These are phyloP conservation scores for Pluteus cervinus DNA, from an alignment of 768 basidiomycete genomes.

Conservation along the genomic window DNA sequence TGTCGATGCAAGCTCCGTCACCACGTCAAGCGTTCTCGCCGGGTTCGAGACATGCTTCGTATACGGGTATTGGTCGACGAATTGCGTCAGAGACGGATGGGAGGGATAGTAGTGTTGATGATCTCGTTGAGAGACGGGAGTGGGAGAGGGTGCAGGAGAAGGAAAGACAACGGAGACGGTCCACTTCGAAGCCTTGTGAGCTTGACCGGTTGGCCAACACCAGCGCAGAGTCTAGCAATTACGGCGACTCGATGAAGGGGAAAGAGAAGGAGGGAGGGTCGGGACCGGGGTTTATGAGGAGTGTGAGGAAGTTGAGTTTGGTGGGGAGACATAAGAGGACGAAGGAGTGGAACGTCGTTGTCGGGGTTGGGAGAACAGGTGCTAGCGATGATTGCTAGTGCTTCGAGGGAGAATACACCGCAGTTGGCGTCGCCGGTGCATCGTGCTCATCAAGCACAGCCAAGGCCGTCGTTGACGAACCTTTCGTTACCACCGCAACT, in stretches of 20 bases:
- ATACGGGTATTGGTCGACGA: slow-evolving; percentile 18
- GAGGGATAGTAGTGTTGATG: too few species aligned
- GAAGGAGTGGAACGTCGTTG: slow-evolving; percentile 32
- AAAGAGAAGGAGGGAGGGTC: slow-evolving; percentile 14
- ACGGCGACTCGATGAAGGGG: slow-evolving; percentile 17
- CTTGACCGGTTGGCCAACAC: slow-evolving; percentile 10
- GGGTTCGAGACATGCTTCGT: slow-evolving; percentile 17
- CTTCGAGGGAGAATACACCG: too few species aligned
- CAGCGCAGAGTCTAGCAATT: slow-evolving; percentile 9
- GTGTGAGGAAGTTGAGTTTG: slow-evolving; percentile 58
- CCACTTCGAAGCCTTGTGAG: slow-evolving; percentile 11
- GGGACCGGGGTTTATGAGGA: slow-evolving; percentile 48
- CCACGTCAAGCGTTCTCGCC: too few species aligned
- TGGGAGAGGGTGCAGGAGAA: slow-evolving; percentile 11
- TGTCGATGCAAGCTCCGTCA: slow-evolving; percentile 4
- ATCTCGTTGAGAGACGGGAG: too few species aligned
- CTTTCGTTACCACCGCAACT: slow-evolving; percentile 10
- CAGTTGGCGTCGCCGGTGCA: too few species aligned
- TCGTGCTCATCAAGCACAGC: too few species aligned
- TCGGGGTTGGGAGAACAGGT: slow-evolving; percentile 14
- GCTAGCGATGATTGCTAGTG: too few species aligned
- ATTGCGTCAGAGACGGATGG: too few species aligned
- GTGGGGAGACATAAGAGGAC: slow-evolving; percentile 56
- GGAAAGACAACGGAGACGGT: slow-evolving; percentile 4
- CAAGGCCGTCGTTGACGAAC: neutral